Percentiles rank a stretch among this genome's conserved stretches.
Evolutionary conservation across 768 basidiomycete genomes (phyloP).

Genomic region (Lactarius pseudohatsudake): DNA sequence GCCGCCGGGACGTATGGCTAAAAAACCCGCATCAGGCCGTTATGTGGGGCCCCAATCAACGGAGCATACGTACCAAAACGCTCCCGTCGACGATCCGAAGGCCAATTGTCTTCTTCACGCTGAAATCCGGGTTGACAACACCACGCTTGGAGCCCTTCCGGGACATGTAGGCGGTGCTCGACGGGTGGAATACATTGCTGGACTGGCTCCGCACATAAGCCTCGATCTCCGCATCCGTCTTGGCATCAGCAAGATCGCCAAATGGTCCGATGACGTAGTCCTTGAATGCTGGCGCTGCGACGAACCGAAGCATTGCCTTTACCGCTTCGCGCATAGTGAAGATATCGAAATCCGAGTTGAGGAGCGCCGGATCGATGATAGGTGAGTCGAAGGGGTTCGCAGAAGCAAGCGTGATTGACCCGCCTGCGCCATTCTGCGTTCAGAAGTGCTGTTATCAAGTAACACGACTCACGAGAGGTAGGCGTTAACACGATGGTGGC

Average conservation of each 20-base stretch:
- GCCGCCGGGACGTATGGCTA: constrained; percentile 19
- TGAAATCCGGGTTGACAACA: constrained; percentile 44
- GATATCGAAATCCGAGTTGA: constrained; percentile 14
- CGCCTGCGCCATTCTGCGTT: constrained; percentile 7
- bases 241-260: neutral
- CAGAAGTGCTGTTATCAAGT: neutral
- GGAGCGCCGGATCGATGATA: constrained; percentile 31
- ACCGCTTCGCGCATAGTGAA: constrained; percentile 11
- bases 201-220: constrained; percentile 26
- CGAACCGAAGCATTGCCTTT: constrained; percentile 4
- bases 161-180: constrained; percentile 46
- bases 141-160: constrained; percentile 36
- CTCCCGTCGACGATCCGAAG: constrained; percentile 40
- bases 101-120: constrained; percentile 46
- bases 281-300: constrained; percentile 8
- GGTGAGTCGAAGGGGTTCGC: constrained; percentile 33
- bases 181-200: constrained; percentile 32
- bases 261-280: constrained; percentile 5
- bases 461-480: constrained; percentile 25
- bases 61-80: constrained; percentile 25
- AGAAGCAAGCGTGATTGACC: constrained; percentile 33
- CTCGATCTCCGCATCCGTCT: constrained; percentile 30
- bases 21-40: neutral
- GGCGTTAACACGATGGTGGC: constrained; percentile 28
- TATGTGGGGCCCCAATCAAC: neutral